phyloP scores from a whole-genome alignment of 257 asterid species.

The Scutellaria galericulata region DNA sequence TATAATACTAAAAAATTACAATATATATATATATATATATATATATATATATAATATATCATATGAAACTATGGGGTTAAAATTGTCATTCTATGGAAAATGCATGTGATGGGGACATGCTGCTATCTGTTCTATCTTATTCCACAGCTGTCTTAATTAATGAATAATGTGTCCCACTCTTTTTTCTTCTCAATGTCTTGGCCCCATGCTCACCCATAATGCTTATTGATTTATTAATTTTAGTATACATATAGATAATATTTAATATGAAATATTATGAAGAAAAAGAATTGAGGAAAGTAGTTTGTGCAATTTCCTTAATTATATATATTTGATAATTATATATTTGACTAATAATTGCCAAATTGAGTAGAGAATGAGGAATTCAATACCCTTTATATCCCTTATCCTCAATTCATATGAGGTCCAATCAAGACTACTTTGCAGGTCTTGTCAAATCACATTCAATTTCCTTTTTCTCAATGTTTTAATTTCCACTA shows the following conservation, averaged over 20 bases:
- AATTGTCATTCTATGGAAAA: constrained; percentile 17
- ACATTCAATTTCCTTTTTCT: constrained; percentile 33
- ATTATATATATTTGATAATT: background rate
- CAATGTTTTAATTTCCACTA: constrained; percentile 7
- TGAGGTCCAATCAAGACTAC: constrained; percentile 32
- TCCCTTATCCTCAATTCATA: constrained; percentile 31
- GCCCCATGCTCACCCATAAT: constrained; percentile 33
- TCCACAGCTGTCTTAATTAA: constrained; percentile 49
- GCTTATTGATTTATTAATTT: background rate
- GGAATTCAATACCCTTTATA: constrained; percentile 4
- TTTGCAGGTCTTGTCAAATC: constrained; percentile 46
- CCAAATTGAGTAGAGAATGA: constrained; percentile 13
- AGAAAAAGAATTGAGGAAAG: background rate
- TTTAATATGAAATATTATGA: background rate
- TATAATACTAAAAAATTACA: too few relatives aligned
- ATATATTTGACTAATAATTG: constrained; percentile 1
- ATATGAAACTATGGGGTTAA: constrained; percentile 24
- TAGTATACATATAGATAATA: background rate
- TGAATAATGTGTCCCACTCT: constrained; percentile 37
- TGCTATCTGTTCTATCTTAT: constrained; percentile 36
- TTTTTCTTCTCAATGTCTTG: constrained; percentile 21
- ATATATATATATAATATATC: background rate
- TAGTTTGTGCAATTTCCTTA: background rate
- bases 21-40: too few relatives aligned
- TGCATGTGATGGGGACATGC: constrained; percentile 42